Base-by-base conservation (phyloP, 179 eudicot genomes). In the Vitellaria paradoxa region DNA sequence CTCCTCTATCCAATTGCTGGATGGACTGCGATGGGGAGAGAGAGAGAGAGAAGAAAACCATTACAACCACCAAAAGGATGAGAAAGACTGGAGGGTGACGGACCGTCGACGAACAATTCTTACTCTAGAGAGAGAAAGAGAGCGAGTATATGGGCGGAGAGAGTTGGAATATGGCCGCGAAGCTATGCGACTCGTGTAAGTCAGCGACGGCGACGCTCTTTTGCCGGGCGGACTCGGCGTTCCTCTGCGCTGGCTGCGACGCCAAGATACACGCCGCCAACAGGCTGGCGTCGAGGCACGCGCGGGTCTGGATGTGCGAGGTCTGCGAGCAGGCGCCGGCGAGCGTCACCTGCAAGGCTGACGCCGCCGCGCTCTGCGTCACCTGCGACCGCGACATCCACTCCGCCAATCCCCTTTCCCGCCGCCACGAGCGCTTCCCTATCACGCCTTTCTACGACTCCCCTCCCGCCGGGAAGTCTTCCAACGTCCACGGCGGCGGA, bases 271-370 rank as follows among this genome's bases (percentile, higher is more conserved):
- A 89, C 86, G 88, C 88, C 6, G 90, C 90, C n/a, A 91, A 91
- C 83, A 86, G 84, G 85, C 86, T 87, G 3, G 92, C 91, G 0
- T 88, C 91, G 6, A 86, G 88, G 65, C 93, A 89, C 79, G 88
- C 87, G 17, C 89, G 93, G 9, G 85, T 89, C 1, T 85, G 87
- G 88, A 66, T 88, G 0, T 89, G 93, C 73, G 89, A 88, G 66
- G 91, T 89, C 2, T 89, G 93, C 76, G 91, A 88, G 77, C 89
- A 88, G 10, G 84, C 91, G 2, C 91, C 93, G 3, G 93, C 91
- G 10, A 56, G 78, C 24, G 84, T 89, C 77, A 86, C 93, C 55
- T 89, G 93, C 74, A 88, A 85, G 77, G 93, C 90, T 37, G 93
- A 89, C 78, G 93, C 93, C 15, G 91, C 93, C 0, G 84, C 85